Evolutionary conservation across 192 early-diverging fungal genomes (phyloP).

Genomic region (Entophlyctis helioformis): DNA sequence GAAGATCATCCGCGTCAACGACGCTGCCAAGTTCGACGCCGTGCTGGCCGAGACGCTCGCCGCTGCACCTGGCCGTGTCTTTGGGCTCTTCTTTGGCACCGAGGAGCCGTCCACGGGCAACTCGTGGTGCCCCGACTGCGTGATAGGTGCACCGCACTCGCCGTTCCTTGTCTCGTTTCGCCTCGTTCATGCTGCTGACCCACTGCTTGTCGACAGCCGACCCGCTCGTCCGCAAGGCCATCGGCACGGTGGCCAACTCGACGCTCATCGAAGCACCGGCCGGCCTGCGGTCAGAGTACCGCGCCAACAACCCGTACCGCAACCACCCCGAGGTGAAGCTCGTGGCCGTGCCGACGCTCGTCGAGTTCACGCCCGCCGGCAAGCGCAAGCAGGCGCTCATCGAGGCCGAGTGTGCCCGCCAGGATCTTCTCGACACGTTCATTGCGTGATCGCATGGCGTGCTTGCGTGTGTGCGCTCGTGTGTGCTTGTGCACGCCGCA

Average conservation of each 20-base stretch:
- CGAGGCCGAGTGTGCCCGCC: too few species aligned
- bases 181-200: too few species aligned
- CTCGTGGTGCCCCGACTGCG: slow-evolving; percentile 41
- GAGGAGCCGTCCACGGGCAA: slow-evolving; percentile 21
- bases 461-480: too few species aligned
- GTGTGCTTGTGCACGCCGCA: too few species aligned
- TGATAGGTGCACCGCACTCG: slow-evolving; percentile 26
- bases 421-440: too few species aligned
- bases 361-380: too few species aligned
- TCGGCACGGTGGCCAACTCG: slow-evolving; percentile 13
- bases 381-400: too few species aligned
- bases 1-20: slow-evolving; percentile 16
- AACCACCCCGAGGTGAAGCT: slow-evolving; percentile 8
- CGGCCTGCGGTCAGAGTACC: too few species aligned
- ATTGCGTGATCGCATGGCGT: too few species aligned
- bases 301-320: slow-evolving; percentile 29
- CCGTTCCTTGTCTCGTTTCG: too few species aligned
- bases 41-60: slow-evolving; percentile 8
- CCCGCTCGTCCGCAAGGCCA: slow-evolving; percentile 23
- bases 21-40: slow-evolving; percentile 16
- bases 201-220: slow-evolving; percentile 13
- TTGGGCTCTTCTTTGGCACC: slow-evolving; percentile 29
- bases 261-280: slow-evolving; percentile 24
- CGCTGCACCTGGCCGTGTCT: slow-evolving; percentile 10
- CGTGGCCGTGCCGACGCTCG: slow-evolving; percentile 28